A percentile compares a stretch with the other conserved stretches of the same genome.
Conservation (phyloP, 2,329 filamentous ascomycete genomes). For the Cladosporium halotolerans region DNA sequence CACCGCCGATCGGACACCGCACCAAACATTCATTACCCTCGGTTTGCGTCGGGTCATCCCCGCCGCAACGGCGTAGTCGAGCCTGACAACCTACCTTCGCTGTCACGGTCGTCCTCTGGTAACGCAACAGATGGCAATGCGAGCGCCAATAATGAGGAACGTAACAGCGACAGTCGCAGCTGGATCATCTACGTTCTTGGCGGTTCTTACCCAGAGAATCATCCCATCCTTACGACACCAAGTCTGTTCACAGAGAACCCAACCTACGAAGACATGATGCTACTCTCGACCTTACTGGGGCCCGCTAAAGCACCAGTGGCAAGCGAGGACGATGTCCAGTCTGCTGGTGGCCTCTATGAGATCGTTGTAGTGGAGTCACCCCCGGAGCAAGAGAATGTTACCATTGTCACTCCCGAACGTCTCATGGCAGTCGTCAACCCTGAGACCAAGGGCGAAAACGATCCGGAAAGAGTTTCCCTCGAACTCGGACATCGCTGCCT, state of each 20-base stretch:
- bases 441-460: conserved; percentile 21
- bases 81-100: conserved; percentile 49
- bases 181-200: conserved; percentile 69
- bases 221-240: conserved; percentile 63
- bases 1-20: conserved; percentile 30
- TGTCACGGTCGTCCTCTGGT: conserved; percentile 25
- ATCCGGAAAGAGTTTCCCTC: conserved; percentile 24
- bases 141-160: conserved; percentile 14
- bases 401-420: conserved; percentile 18
- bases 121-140: conserved; percentile 35
- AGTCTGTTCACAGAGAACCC: conserved; percentile 65
- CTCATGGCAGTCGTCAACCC: conserved; percentile 29
- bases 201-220: conserved; percentile 63
- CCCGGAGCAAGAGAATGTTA: conserved; percentile 11
- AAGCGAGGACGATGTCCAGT: conserved; percentile 56
- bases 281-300: conserved; percentile 60
- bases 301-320: conserved; percentile 65
- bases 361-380: conserved; percentile 33
- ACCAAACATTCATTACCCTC: conserved; percentile 39
- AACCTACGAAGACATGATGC: conserved; percentile 67
- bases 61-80: conserved; percentile 59
- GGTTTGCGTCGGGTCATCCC: conserved; percentile 56
- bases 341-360: conserved; percentile 55
- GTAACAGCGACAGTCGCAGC: conserved; percentile 48
- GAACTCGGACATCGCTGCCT: conserved; percentile 50